Evolutionary conservation across 495 filamentous ascomycete genomes (phyloP).

Genomic region (Penicillium steckii): DNA sequence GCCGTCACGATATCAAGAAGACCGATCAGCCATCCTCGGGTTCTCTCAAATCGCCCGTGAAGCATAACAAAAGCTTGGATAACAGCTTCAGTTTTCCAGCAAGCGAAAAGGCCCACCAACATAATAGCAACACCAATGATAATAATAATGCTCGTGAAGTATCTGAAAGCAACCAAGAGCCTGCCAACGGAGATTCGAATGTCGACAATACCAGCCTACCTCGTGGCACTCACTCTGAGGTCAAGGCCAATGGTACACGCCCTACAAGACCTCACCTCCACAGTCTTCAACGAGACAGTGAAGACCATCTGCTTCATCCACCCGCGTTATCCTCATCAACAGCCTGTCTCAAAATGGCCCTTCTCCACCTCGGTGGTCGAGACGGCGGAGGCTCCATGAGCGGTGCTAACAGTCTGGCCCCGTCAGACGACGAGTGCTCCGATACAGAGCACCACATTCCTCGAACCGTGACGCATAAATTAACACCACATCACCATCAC

Average conservation of each 20-base stretch:
- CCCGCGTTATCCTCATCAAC: conserved; percentile 24
- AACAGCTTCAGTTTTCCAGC: conserved; percentile 1
- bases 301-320: conserved; percentile 37
- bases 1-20: neutral
- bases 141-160: neutral
- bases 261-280: conserved; percentile 18
- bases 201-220: conserved; percentile 5
- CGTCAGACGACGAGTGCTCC: conserved; percentile 42
- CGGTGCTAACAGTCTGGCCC: conserved; percentile 40
- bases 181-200: conserved; percentile 1
- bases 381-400: conserved; percentile 46
- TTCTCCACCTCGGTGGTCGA: conserved; percentile 40
- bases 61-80: neutral
- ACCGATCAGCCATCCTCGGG: conserved; percentile 17
- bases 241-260: conserved; percentile 4
- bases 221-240: conserved; percentile 14
- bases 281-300: conserved; percentile 30
- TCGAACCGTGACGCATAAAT: neutral
- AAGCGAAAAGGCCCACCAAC: neutral
- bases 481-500: neutral
- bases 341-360: conserved; percentile 27
- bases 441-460: conserved; percentile 12
- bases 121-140: neutral
- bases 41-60: neutral
- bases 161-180: neutral